Percentiles rank a stretch among this genome's conserved stretches.
These are phyloP conservation scores for Alisma plantagoaquatica DNA, from an alignment of 106 monocot species.

Conservation along the genomic window DNA sequence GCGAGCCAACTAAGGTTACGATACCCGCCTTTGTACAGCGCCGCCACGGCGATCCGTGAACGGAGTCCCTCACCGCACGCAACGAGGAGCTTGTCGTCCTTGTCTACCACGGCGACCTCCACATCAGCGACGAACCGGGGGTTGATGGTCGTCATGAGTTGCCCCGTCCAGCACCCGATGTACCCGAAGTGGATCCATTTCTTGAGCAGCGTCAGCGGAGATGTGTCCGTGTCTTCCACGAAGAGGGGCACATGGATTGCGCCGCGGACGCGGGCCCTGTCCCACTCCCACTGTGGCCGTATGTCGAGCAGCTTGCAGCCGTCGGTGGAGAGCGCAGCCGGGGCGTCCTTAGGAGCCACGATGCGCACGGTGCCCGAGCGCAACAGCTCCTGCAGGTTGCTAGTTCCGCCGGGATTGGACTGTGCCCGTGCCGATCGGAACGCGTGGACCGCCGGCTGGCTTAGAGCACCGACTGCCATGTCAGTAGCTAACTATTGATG, in stretches of 20 bases:
- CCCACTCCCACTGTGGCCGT: constrained; percentile 75
- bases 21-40: constrained; percentile 57
- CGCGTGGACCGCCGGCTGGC: too few species aligned
- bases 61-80: constrained; percentile 92
- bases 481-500: too few species aligned
- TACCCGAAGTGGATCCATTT: constrained; percentile 93
- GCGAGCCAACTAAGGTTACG: constrained; percentile 75
- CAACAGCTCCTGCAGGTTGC: constrained; percentile 21
- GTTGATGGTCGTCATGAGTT: constrained; percentile 59
- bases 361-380: constrained; percentile 32
- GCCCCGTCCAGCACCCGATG: constrained; percentile 85
- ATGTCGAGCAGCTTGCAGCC: constrained; percentile 75
- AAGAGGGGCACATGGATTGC: constrained; percentile 80
- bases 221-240: constrained; percentile 54
- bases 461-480: too few species aligned
- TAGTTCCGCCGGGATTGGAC: constrained; percentile 3
- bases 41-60: constrained; percentile 65
- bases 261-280: constrained; percentile 46
- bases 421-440: neutral
- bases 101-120: constrained; percentile 24
- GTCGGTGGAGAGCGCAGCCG: constrained; percentile 18
- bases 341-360: constrained; percentile 36
- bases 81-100: constrained; percentile 71
- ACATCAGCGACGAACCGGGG: constrained; percentile 51
- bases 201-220: constrained; percentile 65